phyloP scores from a whole-genome alignment of 371 early-diverging fungal species.

The Mucor mucedo region DNA sequence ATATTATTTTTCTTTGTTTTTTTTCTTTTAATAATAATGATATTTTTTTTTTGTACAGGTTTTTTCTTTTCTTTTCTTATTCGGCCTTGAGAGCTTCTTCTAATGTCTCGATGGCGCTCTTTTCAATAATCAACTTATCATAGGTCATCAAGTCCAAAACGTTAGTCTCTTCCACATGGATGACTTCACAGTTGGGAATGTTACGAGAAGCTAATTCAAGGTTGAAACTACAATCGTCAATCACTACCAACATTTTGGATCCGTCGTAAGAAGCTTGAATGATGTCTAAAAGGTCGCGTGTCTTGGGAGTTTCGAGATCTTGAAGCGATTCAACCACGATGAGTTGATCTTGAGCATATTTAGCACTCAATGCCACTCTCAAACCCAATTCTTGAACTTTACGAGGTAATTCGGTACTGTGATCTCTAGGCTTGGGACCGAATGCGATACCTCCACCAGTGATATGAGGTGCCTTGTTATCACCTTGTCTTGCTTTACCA shows the following conservation, averaged over 20 bases:
- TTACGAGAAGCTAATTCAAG: slow-evolving; percentile 73
- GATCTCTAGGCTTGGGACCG: slow-evolving; percentile 88
- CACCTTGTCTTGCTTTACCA: slow-evolving; percentile 90
- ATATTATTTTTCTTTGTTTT: background rate
- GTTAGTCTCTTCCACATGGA: slow-evolving; percentile 74
- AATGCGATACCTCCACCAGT: slow-evolving; percentile 91
- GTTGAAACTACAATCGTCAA: slow-evolving; percentile 52
- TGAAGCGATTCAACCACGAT: slow-evolving; percentile 79
- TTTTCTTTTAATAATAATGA: background rate
- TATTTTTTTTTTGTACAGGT: no score
- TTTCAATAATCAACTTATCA: slow-evolving; percentile 80
- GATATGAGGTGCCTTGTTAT: slow-evolving; percentile 85
- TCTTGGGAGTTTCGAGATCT: slow-evolving; percentile 58
- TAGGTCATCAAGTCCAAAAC: slow-evolving; percentile 80
- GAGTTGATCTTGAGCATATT: slow-evolving; percentile 90
- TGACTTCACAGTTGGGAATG: slow-evolving; percentile 66
- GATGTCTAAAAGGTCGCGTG: slow-evolving; percentile 61
- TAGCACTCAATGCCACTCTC: slow-evolving; percentile 85
- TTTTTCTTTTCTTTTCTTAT: background rate
- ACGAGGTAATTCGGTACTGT: slow-evolving; percentile 79
- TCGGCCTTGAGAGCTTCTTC: slow-evolving; percentile 53
- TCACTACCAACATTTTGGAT: slow-evolving; percentile 56
- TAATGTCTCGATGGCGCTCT: slow-evolving; percentile 71
- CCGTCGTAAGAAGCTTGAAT: slow-evolving; percentile 55
- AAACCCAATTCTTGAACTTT: slow-evolving; percentile 88